Conservation (phyloP, 192 early-diverging fungal genomes). For the Lobosporangium transversale region DNA sequence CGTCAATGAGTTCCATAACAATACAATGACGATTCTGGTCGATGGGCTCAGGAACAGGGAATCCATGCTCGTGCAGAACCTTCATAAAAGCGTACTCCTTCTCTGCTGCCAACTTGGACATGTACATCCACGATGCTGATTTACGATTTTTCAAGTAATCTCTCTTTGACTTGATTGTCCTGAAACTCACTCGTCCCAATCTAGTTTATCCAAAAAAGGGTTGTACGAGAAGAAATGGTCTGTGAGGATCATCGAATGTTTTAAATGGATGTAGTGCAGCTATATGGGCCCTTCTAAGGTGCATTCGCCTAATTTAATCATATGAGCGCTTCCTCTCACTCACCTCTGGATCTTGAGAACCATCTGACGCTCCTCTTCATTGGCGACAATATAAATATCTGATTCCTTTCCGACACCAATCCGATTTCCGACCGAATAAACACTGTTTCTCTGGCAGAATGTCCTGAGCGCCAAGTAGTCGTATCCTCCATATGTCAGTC, state of each 20-base stretch:
- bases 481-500: conserved; percentile 99
- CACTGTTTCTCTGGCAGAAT: conserved; percentile 83
- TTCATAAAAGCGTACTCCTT: conserved; percentile 99
- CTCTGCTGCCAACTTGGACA: conserved; percentile 97
- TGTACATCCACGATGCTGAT: conserved; percentile 99
- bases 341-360: conserved; percentile 96
- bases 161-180: conserved; percentile 96
- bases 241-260: no score
- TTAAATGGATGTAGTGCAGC: no score
- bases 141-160: conserved; percentile 96
- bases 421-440: conserved; percentile 97
- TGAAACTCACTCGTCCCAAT: conserved; percentile 94
- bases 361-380: conserved; percentile 88
- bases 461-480: conserved; percentile 98
- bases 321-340: no score
- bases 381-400: conserved; percentile 96
- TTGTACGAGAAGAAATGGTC: no score
- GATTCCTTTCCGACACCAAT: conserved; percentile 99
- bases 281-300: no score
- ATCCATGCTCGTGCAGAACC: conserved; percentile 85
- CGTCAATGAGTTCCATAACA: conserved; percentile 96
- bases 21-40: conserved; percentile 96
- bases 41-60: conserved; percentile 93
- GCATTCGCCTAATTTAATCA: no score
- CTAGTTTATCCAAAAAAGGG: conserved; percentile 48